Conservation (phyloP, 768 basidiomycete genomes). For the Mycena crocata region DNA sequence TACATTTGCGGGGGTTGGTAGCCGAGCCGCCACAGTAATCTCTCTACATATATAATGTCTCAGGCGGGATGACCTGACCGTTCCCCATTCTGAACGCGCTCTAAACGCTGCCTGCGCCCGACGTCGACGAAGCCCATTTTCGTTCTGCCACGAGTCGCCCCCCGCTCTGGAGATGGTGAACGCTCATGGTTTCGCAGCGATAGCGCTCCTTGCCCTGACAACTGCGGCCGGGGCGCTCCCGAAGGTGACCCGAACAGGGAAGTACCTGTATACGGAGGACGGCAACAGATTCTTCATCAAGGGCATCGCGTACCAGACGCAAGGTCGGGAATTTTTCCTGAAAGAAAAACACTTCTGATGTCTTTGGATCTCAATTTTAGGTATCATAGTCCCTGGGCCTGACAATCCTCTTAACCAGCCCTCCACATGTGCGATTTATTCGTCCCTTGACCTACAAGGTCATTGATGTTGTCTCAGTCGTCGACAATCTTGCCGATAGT, state of each 20-base stretch:
- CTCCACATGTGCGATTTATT: slow-evolving; percentile 31
- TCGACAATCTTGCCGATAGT: slow-evolving; percentile 80
- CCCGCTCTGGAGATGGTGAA: slow-evolving; percentile 5
- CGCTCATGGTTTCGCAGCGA: background rate
- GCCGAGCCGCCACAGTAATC: too few relatives aligned
- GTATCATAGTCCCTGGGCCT: slow-evolving; percentile 11
- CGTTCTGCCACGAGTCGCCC: background rate
- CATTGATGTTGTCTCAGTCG: slow-evolving; percentile 50
- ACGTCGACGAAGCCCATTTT: background rate
- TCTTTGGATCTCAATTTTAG: background rate
- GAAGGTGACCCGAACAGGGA: slow-evolving; percentile 75
- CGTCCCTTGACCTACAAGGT: slow-evolving; percentile 74
- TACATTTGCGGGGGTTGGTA: too few relatives aligned
- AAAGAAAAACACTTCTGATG: background rate
- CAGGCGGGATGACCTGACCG: too few relatives aligned
- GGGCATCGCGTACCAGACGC: slow-evolving; percentile 86
- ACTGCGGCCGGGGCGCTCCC: slow-evolving; percentile 60
- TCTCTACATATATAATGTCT: too few relatives aligned
- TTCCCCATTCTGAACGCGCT: too few relatives aligned
- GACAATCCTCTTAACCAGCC: slow-evolving; percentile 12
- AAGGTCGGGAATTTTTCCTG: slow-evolving; percentile 59
- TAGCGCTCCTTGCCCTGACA: background rate
- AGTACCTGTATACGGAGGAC: slow-evolving; percentile 82
- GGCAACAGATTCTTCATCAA: slow-evolving; percentile 91
- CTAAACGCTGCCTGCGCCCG: background rate